Base-by-base conservation (phyloP, 345 rosid genomes). In the Ceriops tagal region DNA sequence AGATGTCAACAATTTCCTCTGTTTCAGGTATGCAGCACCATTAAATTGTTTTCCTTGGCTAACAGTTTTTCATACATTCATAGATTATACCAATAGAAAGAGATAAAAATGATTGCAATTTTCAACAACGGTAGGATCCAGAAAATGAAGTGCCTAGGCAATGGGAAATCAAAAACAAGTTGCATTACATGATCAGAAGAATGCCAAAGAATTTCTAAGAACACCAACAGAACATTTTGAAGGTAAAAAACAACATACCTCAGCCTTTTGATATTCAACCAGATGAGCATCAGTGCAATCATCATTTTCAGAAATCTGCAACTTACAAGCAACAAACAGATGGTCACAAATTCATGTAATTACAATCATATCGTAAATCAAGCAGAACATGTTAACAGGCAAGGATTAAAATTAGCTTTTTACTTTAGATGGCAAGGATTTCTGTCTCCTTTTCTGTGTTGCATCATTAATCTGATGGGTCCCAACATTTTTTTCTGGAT, bases 401-500 rank as follows among this genome's bases (percentile, higher is more conserved):
- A 31, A 27, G 52, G 24, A 35, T 63, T 56, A 18, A 62, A 43
- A n/a, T 56, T 56, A 47, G 64, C 66, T 69, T 67, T 75, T 80
- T 83, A 88, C 89, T 75, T 85, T 86, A 72, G 77, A 63, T 57
- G 87, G 88, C 58, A 77, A 80, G 68, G 80, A 71, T 78, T 86
- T 88, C 71, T 81, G 86, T 77, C 91, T 86, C 75, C 81, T 85
- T 75, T 82, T 88, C 58, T 75, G 76, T 55, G 66, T 71, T 72
- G 80, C 90, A 76, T 71, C 53, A 64, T 70, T 79, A 71, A 49
- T 66, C 63, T 69, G 83, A 81, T 75, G 79, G 53, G 67, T 64
- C 73, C 67, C 80, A 30, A 75, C 81, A 76, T 82, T 81, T 49
- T 73, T 69, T 71, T 88, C 86, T 19, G 79, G 82, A 69, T 65